These are phyloP conservation scores for Alloascoidea hylecoeti DNA, from an alignment of 805 yeast genomes.

Conservation along the genomic window DNA sequence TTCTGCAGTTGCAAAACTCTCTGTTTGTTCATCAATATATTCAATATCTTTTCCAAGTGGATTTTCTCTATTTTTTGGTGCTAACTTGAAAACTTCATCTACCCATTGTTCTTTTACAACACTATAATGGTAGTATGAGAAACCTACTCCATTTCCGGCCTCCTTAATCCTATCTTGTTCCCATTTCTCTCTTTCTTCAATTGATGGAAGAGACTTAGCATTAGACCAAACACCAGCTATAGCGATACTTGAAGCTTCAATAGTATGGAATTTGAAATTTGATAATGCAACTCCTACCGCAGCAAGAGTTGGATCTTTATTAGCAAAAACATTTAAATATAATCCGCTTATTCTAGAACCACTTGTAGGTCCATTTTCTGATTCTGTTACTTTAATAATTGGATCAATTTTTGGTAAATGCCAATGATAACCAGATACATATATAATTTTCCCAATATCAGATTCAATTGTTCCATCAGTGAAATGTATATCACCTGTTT, in stretches of 20 bases:
- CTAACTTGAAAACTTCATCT: neutral
- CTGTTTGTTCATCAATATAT: neutral
- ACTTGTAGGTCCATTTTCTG: conserved; percentile 8
- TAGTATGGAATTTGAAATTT: neutral
- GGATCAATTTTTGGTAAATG: conserved; percentile 17
- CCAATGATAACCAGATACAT: conserved; percentile 24
- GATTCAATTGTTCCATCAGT: conserved; percentile 7
- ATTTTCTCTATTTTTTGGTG: neutral
- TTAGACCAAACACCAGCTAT: conserved; percentile 50
- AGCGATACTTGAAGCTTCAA: conserved; percentile 41
- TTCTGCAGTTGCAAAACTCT: neutral
- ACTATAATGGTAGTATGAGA: conserved; percentile 25
- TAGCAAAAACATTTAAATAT: conserved; percentile 23
- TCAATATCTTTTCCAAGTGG: neutral
- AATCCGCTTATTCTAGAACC: conserved; percentile 17
- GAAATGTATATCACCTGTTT: conserved; percentile 5
- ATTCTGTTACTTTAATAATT: conserved; percentile 1
- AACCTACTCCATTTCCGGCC: conserved; percentile 31
- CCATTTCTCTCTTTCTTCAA: conserved; percentile 29
- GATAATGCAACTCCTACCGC: conserved; percentile 4
- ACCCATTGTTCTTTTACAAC: neutral
- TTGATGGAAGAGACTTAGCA: conserved; percentile 32
- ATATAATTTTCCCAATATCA: conserved; percentile 18
- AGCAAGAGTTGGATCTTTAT: conserved; percentile 21
- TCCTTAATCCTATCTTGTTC: conserved; percentile 21